These are phyloP conservation scores for Vanderwaltozyma yarrowii DNA, from an alignment of 805 yeast species.

Conservation along the genomic window DNA sequence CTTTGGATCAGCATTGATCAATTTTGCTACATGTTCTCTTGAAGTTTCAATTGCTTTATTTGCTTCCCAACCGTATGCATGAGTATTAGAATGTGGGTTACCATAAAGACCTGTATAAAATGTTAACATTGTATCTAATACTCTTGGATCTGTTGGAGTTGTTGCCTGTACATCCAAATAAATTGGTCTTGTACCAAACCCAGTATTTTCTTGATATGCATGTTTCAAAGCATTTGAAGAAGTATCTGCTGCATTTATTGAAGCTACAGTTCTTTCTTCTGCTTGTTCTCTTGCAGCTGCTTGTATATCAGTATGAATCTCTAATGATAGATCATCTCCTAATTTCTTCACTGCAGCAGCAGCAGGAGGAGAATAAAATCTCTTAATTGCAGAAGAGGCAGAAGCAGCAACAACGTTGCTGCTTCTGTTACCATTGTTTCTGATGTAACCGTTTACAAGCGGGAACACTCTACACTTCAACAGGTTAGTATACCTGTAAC, in stretches of 20 bases:
- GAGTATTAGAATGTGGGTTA: conserved; percentile 96
- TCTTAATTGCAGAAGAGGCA: too few relatives aligned
- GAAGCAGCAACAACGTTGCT: too few relatives aligned
- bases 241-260: too few relatives aligned
- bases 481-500: too few relatives aligned
- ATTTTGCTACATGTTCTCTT: conserved; percentile 67
- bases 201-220: conserved; percentile 32
- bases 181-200: conserved; percentile 74
- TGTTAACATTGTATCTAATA: conserved; percentile 74
- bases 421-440: too few relatives aligned
- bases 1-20: conserved; percentile 89
- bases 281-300: conserved; percentile 25
- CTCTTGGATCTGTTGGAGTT: conserved; percentile 96
- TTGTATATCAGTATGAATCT: conserved; percentile 28
- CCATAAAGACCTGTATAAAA: conserved; percentile 91
- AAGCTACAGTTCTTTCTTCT: conserved; percentile 13
- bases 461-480: too few relatives aligned
- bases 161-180: conserved; percentile 98
- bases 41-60: conserved; percentile 86
- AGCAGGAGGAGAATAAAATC: conserved; percentile 8
- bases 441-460: too few relatives aligned
- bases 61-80: conserved; percentile 98
- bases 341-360: conserved; percentile 19
- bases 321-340: conserved; percentile 20
- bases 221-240: conserved; percentile 28